Conservation (phyloP, 495 filamentous ascomycete genomes). For the Trichoderma erinaceum region DNA sequence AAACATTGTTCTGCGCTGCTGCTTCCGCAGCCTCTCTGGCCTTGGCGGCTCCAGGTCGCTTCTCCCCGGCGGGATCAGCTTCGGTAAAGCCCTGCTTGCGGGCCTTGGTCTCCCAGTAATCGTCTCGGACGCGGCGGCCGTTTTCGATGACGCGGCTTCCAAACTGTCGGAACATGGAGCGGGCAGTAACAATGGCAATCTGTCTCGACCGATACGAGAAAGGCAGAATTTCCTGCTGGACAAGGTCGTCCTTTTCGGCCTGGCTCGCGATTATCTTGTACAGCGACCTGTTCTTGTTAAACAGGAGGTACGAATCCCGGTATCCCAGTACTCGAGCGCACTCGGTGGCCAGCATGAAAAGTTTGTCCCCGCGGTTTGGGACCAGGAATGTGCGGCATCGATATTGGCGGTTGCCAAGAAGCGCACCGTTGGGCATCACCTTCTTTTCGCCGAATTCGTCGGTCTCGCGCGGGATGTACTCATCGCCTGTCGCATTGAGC, state of each 20-base stretch:
- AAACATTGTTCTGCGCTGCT: conserved; percentile 41
- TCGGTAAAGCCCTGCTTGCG: conserved; percentile 97
- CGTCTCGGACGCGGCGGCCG: conserved; percentile 86
- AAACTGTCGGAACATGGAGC: conserved; percentile 98
- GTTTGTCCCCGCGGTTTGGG: conserved; percentile 79
- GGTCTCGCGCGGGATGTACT: conserved; percentile 90
- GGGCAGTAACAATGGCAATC: conserved; percentile 97
- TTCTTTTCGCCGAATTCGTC: conserved; percentile 94
- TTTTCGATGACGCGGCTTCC: conserved; percentile 89
- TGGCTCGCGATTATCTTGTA: conserved; percentile 98
- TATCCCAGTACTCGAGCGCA: conserved; percentile 93
- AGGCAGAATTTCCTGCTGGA: conserved; percentile 87
- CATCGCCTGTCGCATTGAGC: conserved; percentile 83
- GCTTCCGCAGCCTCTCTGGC: conserved; percentile 73
- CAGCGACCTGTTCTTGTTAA: conserved; percentile 97
- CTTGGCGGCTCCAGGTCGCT: conserved; percentile 87
- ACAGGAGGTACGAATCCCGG: conserved; percentile 93
- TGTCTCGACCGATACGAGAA: conserved; percentile 97
- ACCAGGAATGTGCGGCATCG: conserved; percentile 91
- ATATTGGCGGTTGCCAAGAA: conserved; percentile 78
- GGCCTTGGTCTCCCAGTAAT: conserved; percentile 98
- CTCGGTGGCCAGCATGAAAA: conserved; percentile 98
- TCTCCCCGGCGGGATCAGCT: conserved; percentile 92
- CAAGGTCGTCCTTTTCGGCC: conserved; percentile 92
- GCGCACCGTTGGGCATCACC: conserved; percentile 74